Evolutionary conservation across 345 rosid genomes (phyloP), one percentile per base, ranked within the genome.

Genomic region (Euphorbia peplus): DNA sequence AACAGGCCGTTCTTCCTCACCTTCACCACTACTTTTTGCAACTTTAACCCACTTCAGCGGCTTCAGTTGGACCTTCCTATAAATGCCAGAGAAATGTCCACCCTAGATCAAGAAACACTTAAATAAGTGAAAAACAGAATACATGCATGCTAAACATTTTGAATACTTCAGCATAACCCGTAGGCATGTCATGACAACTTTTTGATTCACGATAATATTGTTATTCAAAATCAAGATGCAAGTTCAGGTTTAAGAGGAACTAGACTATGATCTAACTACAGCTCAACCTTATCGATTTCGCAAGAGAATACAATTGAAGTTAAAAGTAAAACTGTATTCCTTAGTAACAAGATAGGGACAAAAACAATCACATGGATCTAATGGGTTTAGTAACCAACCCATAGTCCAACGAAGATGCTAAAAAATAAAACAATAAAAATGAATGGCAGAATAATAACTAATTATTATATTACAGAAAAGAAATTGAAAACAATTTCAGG

Each of bases 51-150:
- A 95, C 79, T 90, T 90, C 30, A 90, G 81, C 4, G 99, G 99
- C 83, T 95, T 95, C 44, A 95, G 79, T 67, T 95, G 99, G 72
- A 95, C 99, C 85, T 95, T 95, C 85, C 99, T 83, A 66, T 95
- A 95, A 59, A 95, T 95, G 62, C 99, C 99, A 37, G 99, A 95
- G 80, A 92, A 95, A 80, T 95, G 92, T 15, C 99, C 99, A 29
- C 98, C 98, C 99, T 95, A 83, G 75, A 82, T 37, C 55, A 44
- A 76, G 58, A 79, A 75, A 56, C 16, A 65, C 42, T 56, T 60
- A 52, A n/a, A 29, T 39, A 59, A 19, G 61, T 56, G 37, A 66
- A 10, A 28, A 32, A 60, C 50, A 65, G 56, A 73, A 60, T 32
- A 51, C 6, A 44, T 11, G 22, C 13, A 50, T 8, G 13, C 26